phyloP scores from a whole-genome alignment of 2,329 filamentous ascomycete species.

The Sclerotiophoma versabilis region DNA sequence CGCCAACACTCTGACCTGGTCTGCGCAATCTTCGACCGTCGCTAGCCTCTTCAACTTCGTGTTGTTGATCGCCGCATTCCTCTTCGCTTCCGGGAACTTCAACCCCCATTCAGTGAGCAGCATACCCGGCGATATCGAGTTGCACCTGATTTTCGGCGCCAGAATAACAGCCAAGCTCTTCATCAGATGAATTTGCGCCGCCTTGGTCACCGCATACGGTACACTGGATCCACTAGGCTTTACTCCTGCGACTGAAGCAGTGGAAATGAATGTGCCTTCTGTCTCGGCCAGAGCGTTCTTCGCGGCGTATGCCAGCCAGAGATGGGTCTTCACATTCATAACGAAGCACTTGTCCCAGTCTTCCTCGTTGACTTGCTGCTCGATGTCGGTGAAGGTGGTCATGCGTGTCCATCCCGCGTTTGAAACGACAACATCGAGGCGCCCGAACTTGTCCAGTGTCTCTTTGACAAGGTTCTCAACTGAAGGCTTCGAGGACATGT shows the following conservation, averaged over 20 bases:
- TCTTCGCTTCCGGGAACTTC: slow-evolving; percentile 56
- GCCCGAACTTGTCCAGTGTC: slow-evolving; percentile 55
- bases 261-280: slow-evolving; percentile 69
- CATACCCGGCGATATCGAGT: slow-evolving; percentile 70
- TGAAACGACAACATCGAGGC: slow-evolving; percentile 56
- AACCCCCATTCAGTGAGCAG: slow-evolving; percentile 65
- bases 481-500: slow-evolving; percentile 53
- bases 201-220: slow-evolving; percentile 81
- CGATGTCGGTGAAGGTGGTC: slow-evolving; percentile 64
- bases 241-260: slow-evolving; percentile 69
- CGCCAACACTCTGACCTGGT: slow-evolving; percentile 45
- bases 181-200: slow-evolving; percentile 73
- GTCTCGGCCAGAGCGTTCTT: slow-evolving; percentile 65
- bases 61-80: slow-evolving; percentile 51
- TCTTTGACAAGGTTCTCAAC: slow-evolving; percentile 55
- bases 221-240: slow-evolving; percentile 69
- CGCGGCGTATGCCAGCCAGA: slow-evolving; percentile 63
- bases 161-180: slow-evolving; percentile 69
- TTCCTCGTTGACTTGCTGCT: slow-evolving; percentile 64
- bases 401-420: slow-evolving; percentile 70
- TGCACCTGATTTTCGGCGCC: slow-evolving; percentile 68
- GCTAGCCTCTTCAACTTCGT: slow-evolving; percentile 60
- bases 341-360: slow-evolving; percentile 72
- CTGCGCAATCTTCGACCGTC: slow-evolving; percentile 58
- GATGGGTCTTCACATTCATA: slow-evolving; percentile 64